Base-by-base conservation (phyloP, 2,329 filamentous ascomycete species). In the Elsinoe australis region DNA sequence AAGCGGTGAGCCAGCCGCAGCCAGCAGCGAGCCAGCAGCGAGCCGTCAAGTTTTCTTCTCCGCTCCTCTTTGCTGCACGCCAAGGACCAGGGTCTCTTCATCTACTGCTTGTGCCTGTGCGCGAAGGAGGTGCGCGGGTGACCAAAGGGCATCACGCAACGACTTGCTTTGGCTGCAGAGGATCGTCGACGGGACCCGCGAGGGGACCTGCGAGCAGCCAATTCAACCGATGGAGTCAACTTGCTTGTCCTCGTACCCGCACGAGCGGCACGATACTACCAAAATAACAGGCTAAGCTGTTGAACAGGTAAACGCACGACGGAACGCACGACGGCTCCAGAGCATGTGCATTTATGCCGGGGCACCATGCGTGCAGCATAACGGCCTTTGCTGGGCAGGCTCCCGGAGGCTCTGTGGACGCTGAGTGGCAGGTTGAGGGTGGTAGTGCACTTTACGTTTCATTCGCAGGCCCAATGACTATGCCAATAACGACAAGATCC, bases 141-240 rank as follows among this genome's bases (percentile, higher is more conserved):
- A 44, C 39, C n/a, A 44, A 26, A 44, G 39, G 39, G 39, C 39
- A 44, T 44, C 39, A 44, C 39, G 39, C 39, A 44, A 44, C 39
- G 39, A 44, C 26, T 44, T 44, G 39, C 39, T 44, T 32, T 21
- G 26, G 26, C 26, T 6, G 26, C 26, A 29, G 26, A 12, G 26
- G 39, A 44, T 44, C 39, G 39, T 28, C 39, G 39, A 44, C 39
- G 21, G 28, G 26, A 15, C 28, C 7, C 17, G n/a, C 28, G 24
- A 44, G n/a, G n/a, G n/a, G n/a, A n/a, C n/a, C n/a, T 24, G 28
- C 26, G 12, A 44, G 39, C 39, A 26, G 39, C 26, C 39, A 26
- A n/a, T n/a, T n/a, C n/a, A n/a, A n/a, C n/a, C n/a, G n/a, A n/a
- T n/a, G n/a, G n/a, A n/a, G n/a, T n/a, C n/a, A n/a, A n/a, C n/a